Percentiles rank a stretch among this genome's conserved stretches.
These are phyloP conservation scores for Pascua guehoae DNA, from an alignment of 1,284 basidiomycete species.

Conservation along the genomic window DNA sequence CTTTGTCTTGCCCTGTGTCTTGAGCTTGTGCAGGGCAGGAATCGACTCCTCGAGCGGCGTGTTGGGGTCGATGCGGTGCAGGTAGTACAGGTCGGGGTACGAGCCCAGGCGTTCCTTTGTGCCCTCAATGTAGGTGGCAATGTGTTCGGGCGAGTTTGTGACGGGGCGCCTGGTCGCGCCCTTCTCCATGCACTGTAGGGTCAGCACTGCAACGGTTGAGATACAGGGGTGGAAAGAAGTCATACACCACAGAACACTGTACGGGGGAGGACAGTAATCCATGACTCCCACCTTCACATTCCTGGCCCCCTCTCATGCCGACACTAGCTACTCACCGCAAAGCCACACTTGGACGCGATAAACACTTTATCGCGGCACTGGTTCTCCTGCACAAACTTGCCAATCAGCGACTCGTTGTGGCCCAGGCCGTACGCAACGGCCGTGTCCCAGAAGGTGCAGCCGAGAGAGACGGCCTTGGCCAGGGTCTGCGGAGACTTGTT, in stretches of 20 bases:
- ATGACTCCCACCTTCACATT: too few relatives aligned
- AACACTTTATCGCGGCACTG: conserved; percentile 43
- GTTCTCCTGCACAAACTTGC: conserved; percentile 39
- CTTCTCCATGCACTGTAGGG: conserved; percentile 3
- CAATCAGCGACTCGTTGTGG: conserved; percentile 47
- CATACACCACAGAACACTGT: too few relatives aligned
- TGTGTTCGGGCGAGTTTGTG: conserved; percentile 37
- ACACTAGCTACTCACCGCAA: conserved; percentile 21
- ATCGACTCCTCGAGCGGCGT: conserved; percentile 40
- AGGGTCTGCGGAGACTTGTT: conserved; percentile 23
- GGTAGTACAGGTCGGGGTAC: conserved; percentile 49
- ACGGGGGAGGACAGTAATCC: too few relatives aligned
- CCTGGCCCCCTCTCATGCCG: too few relatives aligned
- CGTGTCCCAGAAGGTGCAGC: conserved; percentile 44
- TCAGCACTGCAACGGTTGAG: background rate
- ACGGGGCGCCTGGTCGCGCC: background rate
- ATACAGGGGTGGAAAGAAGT: too few relatives aligned
- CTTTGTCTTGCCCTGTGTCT: conserved; percentile 44
- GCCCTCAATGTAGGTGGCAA: conserved; percentile 38
- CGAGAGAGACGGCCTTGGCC: conserved; percentile 32
- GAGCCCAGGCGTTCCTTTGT: conserved; percentile 41
- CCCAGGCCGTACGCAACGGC: conserved; percentile 38
- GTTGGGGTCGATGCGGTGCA: conserved; percentile 44
- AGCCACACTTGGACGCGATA: conserved; percentile 47
- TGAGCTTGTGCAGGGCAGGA: conserved; percentile 38